Percentiles rank a stretch among this genome's conserved stretches.
Conservation (phyloP, 2,329 filamentous ascomycete genomes). For the Mollisia scopiformis region DNA sequence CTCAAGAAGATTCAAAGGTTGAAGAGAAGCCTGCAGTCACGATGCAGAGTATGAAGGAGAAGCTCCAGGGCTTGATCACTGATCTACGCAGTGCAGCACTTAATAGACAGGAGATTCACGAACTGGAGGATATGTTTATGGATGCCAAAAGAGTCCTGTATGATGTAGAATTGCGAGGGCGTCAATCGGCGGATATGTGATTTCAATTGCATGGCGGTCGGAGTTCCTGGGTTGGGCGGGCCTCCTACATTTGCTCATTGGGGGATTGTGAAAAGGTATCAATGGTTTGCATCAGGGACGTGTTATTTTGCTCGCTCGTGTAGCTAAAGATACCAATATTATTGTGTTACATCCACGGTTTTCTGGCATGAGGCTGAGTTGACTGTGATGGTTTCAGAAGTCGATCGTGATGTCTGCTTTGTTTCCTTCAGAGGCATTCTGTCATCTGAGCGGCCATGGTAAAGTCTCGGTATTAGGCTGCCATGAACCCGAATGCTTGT, state of each 20-base stretch:
- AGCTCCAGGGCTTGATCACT: slow-evolving; percentile 59
- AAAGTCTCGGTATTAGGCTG: neutral
- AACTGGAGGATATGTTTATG: slow-evolving; percentile 79
- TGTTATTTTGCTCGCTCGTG: neutral
- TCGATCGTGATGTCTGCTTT: neutral
- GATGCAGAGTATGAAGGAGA: slow-evolving; percentile 52
- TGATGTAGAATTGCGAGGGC: slow-evolving; percentile 65
- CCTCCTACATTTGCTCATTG: neutral
- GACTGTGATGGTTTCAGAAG: neutral
- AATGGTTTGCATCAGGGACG: neutral
- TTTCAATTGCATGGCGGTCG: slow-evolving; percentile 24
- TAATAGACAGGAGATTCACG: slow-evolving; percentile 65
- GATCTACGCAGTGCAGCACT: slow-evolving; percentile 63
- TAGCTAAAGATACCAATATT: slow-evolving; percentile 2
- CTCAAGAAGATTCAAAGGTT: neutral
- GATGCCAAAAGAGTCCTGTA: slow-evolving; percentile 77
- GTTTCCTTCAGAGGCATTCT: neutral
- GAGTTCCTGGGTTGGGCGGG: slow-evolving; percentile 22
- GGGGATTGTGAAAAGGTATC: neutral
- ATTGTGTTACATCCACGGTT: slow-evolving; percentile 1
- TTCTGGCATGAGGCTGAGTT: neutral
- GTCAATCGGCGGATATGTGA: slow-evolving; percentile 26
- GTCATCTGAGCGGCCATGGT: neutral
- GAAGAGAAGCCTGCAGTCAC: neutral
- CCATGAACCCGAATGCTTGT: neutral